Evolutionary conservation across 768 basidiomycete species (phyloP), one percentile per base, ranked within the genome.

Genomic region (Auriscalpium vulgare): DNA sequence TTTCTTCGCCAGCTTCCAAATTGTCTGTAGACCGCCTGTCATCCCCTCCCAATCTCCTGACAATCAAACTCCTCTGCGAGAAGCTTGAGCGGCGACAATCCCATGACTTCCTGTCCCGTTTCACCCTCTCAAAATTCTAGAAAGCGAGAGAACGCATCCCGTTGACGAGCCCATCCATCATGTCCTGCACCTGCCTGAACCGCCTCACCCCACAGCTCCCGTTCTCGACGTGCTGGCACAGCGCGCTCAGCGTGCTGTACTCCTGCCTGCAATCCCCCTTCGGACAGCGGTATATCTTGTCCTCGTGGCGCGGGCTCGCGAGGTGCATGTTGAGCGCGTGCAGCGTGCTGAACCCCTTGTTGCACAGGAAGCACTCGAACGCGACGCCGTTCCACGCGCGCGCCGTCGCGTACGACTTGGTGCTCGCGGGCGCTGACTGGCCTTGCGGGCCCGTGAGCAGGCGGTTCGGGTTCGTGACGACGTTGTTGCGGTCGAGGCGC

Each of bases 341-440:
- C 13, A 85, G 73, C 0, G 69, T 62, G 47, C 63, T 21, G 61
- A 76, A 82, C 11, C 49, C 59, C 29, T 53, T 58, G 65, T 80
- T 75, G 65, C 87, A 87, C 17, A 87, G 68, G 63, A 80, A 79
- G 67, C 85, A 88, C 66, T 88, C 83, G 65, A 74, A 87, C 10
- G 60, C 70, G 10, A 1, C 7, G 0, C 71, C 71, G 56, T 78
- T 78, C 71, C 71, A 77, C 10, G 77, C 69, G 23, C 60, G 65
- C 13, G 63, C 62, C 6, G 75, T 76, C 50, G 74, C 74, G 60
- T 58, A 64, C 19, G 54, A n/a, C 21, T 66, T 71, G 10, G 77
- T 75, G 23, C 73, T 36, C 51, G 64, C 23, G 65, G 17, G 59
- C 34, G 44, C 65, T 29, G 40, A 55, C 54, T 16, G 56, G 53